Evolutionary conservation across 75 land plant genomes (phyloP).

Genomic region (Azolla pinnata): DNA sequence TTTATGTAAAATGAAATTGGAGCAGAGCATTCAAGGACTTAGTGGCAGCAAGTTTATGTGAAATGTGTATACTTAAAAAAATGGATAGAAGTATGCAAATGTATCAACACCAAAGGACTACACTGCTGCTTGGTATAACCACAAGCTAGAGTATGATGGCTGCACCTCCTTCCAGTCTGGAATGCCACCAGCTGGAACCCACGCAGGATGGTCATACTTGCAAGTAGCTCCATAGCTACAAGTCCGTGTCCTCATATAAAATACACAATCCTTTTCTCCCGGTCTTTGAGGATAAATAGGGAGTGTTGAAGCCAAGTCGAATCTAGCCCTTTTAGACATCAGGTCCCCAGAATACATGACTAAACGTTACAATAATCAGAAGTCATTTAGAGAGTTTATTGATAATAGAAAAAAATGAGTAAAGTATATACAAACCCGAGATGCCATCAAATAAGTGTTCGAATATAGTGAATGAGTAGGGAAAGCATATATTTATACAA

Average conservation of each 20-base stretch:
- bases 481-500: slow-evolving; percentile 2
- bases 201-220: slow-evolving; percentile 90
- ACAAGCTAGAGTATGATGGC: not conserved
- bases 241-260: slow-evolving; percentile 86
- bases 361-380: slow-evolving; percentile 16
- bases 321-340: slow-evolving; percentile 53
- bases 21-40: too few species aligned
- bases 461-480: not conserved
- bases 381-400: not conserved
- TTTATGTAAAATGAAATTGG: too few species aligned
- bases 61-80: too few species aligned
- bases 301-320: slow-evolving; percentile 41
- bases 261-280: slow-evolving; percentile 89
- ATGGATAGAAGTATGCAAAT: too few species aligned
- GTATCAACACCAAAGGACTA: too few species aligned
- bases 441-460: not conserved
- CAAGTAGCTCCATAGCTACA: slow-evolving; percentile 89
- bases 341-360: slow-evolving; percentile 40
- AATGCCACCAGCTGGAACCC: slow-evolving; percentile 96
- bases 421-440: not conserved
- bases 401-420: not conserved
- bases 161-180: slow-evolving; percentile 99
- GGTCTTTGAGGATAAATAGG: slow-evolving; percentile 86
- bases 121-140: not conserved
- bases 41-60: too few species aligned